A percentile compares a stretch with the other conserved stretches of the same genome.
Conservation (phyloP, 2,329 filamentous ascomycete species). For the Aspergillus aculeatinus region DNA sequence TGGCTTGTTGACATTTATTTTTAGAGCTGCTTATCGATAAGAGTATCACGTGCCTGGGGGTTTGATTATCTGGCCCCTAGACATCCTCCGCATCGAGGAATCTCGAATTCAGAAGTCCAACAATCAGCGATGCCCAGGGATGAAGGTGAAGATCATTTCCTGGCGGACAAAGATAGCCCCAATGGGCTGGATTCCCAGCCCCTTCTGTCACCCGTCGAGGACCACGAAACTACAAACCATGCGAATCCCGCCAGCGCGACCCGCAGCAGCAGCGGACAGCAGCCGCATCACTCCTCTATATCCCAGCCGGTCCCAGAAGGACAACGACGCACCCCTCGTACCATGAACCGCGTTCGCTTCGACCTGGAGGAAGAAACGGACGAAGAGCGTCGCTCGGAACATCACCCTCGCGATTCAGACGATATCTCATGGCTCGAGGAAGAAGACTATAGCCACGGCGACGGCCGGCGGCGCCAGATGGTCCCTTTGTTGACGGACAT, state of each 20-base stretch:
- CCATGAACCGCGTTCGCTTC: constrained; percentile 73
- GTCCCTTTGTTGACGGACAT: constrained; percentile 77
- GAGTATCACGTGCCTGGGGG: constrained; percentile 18
- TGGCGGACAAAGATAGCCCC: constrained; percentile 31
- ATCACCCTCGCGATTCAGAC: constrained; percentile 27
- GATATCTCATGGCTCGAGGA: constrained; percentile 53
- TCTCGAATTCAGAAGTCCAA: constrained; percentile 22
- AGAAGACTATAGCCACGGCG: constrained; percentile 58
- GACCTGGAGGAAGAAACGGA: constrained; percentile 48
- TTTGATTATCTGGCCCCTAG: constrained; percentile 26
- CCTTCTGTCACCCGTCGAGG: constrained; percentile 34
- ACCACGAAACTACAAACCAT: constrained; percentile 29
- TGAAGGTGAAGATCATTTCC: constrained; percentile 36
- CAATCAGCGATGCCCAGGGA: constrained; percentile 43
- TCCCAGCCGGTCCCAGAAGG: constrained; percentile 41
- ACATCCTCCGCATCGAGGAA: constrained; percentile 15
- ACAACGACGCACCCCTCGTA: constrained; percentile 54
- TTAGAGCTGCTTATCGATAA: constrained; percentile 24
- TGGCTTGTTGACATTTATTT: constrained; percentile 8
- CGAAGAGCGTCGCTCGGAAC: constrained; percentile 33
- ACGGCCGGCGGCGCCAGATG: constrained; percentile 47
- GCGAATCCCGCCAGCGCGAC: constrained; percentile 23
- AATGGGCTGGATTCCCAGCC: constrained; percentile 33
- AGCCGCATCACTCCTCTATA: constrained; percentile 43
- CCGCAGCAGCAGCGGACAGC: constrained; percentile 11